Percentiles rank a stretch among this genome's conserved stretches.
Conservation (phyloP, 1,139 yeast genomes). For the Petasospora fabianii region DNA sequence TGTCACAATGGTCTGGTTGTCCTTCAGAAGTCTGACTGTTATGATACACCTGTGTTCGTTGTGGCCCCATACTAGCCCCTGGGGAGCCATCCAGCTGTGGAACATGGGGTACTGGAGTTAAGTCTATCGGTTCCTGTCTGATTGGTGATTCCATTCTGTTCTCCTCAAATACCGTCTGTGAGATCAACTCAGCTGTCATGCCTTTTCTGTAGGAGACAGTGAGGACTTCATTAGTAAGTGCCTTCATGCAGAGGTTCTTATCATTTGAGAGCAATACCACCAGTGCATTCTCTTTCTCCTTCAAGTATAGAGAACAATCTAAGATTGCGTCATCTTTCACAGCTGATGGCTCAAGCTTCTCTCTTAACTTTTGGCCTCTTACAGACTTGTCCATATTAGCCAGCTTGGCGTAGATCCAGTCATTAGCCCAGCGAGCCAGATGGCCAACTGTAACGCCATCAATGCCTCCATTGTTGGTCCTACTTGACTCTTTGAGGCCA, state of each 20-base stretch:
- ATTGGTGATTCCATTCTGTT: slow-evolving; percentile 17
- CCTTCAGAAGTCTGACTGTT: neutral
- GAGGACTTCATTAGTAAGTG: slow-evolving; percentile 60
- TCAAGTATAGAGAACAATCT: slow-evolving; percentile 75
- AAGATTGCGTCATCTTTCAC: slow-evolving; percentile 77
- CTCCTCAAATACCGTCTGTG: slow-evolving; percentile 46
- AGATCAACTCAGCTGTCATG: slow-evolving; percentile 61
- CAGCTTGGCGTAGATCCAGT: slow-evolving; percentile 68
- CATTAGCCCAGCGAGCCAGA: slow-evolving; percentile 70
- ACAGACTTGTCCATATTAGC: slow-evolving; percentile 50
- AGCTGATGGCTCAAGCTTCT: slow-evolving; percentile 42
- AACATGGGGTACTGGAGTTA: no score
- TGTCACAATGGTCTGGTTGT: neutral
- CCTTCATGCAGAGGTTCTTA: slow-evolving; percentile 75
- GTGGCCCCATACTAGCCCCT: no score
- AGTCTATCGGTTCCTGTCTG: no score
- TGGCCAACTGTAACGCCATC: slow-evolving; percentile 42
- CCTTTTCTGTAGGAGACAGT: slow-evolving; percentile 62
- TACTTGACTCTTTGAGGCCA: slow-evolving; percentile 56
- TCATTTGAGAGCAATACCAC: slow-evolving; percentile 76
- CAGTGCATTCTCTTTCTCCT: slow-evolving; percentile 39
- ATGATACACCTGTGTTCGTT: neutral
- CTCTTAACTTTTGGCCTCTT: slow-evolving; percentile 60
- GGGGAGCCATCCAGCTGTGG: no score
- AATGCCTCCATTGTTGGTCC: slow-evolving; percentile 13